A percentile compares a stretch with the other conserved stretches of the same genome.
phyloP scores from a whole-genome alignment of 345 rosid genomes.

The Laguncularia racemosa region DNA sequence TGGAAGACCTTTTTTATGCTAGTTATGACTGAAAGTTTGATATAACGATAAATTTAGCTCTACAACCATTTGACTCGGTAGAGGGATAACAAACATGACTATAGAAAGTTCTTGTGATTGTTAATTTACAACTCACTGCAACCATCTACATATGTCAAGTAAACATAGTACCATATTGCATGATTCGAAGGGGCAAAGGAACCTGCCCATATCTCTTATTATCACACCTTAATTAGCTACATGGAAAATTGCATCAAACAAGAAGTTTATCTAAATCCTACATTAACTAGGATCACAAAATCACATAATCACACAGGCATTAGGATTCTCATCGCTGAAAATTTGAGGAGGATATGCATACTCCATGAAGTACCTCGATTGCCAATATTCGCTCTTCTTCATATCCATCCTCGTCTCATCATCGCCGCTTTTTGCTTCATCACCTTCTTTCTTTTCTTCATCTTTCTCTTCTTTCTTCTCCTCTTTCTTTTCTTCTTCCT shows the following conservation, averaged over 20 bases:
- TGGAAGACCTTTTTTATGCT: no score
- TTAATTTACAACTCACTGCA: no score
- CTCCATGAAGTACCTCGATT: slow-evolving; percentile 29
- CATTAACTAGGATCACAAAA: neutral
- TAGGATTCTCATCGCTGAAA: slow-evolving; percentile 72
- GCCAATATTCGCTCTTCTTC: slow-evolving; percentile 39
- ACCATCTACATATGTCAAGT: no score
- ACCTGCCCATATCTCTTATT: neutral
- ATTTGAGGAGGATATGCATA: slow-evolving; percentile 35
- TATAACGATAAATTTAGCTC: no score
- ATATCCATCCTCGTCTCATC: slow-evolving; percentile 26
- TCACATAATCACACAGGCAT: slow-evolving; percentile 60
- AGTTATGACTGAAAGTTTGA: no score
- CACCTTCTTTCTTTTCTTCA: slow-evolving; percentile 16
- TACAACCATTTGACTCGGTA: no score
- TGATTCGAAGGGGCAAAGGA: no score
- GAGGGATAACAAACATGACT: no score
- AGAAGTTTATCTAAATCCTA: neutral
- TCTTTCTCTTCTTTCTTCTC: slow-evolving; percentile 8
- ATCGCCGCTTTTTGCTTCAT: slow-evolving; percentile 15
- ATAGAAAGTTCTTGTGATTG: no score
- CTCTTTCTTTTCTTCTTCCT: slow-evolving; percentile 19
- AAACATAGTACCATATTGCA: neutral
- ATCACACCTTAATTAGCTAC: slow-evolving; percentile 2
- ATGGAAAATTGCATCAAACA: slow-evolving; percentile 8